phyloP scores from a whole-genome alignment of 164 flowering plant genomes.

The Macadamia tetraphylla region DNA sequence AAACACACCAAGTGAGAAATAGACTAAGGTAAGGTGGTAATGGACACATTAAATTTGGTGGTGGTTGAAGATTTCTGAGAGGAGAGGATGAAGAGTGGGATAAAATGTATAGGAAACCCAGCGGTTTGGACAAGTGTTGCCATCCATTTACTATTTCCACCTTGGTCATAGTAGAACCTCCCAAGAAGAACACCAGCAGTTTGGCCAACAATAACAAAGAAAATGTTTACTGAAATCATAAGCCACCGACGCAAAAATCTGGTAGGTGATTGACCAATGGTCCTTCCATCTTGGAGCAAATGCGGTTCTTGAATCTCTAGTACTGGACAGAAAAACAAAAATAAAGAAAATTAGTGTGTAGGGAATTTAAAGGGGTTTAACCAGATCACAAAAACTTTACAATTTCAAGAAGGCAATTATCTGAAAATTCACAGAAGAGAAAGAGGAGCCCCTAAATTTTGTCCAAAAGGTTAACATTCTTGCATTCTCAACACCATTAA shows the following conservation, averaged over 20 bases:
- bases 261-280: background rate
- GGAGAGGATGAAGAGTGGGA: conserved; percentile 14
- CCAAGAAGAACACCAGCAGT: conserved; percentile 22
- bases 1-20: conserved; percentile 16
- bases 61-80: background rate
- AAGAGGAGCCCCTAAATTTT: background rate
- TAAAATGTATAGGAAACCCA: conserved; percentile 21
- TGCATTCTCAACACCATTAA: too few species aligned
- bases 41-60: background rate
- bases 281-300: conserved; percentile 6
- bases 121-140: conserved; percentile 27
- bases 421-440: background rate
- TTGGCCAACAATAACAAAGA: conserved; percentile 27
- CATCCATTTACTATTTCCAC: conserved; percentile 35
- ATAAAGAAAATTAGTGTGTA: background rate
- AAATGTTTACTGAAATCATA: conserved; percentile 19
- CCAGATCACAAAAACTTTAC: background rate
- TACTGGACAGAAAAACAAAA: background rate
- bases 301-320: conserved; percentile 3
- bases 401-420: background rate
- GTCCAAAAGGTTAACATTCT: too few species aligned
- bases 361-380: background rate
- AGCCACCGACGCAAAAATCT: conserved; percentile 33
- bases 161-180: conserved; percentile 26
- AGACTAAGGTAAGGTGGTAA: conserved; percentile 4